A percentile compares a stretch with the other conserved stretches of the same genome.
These are phyloP conservation scores for Butyriboletus loyo DNA, from an alignment of 768 basidiomycete genomes.

Conservation along the genomic window DNA sequence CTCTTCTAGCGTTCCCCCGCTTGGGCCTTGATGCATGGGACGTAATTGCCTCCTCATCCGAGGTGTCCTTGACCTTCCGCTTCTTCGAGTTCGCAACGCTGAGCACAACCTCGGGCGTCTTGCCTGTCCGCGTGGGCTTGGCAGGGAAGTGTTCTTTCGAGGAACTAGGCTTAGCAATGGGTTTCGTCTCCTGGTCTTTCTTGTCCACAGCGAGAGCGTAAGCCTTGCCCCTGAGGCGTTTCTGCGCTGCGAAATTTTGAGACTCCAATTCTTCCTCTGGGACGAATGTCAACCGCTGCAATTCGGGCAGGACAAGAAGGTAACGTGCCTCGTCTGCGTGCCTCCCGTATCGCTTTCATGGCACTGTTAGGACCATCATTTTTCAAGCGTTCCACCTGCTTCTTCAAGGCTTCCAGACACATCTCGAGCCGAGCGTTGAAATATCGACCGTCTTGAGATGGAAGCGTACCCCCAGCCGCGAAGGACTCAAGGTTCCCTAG, in stretches of 20 bases:
- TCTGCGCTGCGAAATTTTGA: constrained; percentile 45
- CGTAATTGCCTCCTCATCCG: constrained; percentile 37
- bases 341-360: constrained; percentile 59
- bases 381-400: constrained; percentile 67
- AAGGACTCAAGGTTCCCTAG: constrained; percentile 72
- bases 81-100: constrained; percentile 24
- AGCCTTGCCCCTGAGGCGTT: constrained; percentile 71
- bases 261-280: constrained; percentile 53
- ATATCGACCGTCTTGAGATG: constrained; percentile 79
- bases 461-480: constrained; percentile 64
- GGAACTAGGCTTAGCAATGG: constrained; percentile 9
- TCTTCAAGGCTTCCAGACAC: constrained; percentile 51
- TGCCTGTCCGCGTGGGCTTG: constrained; percentile 36
- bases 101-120: constrained; percentile 59
- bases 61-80: constrained; percentile 17
- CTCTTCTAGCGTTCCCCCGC: constrained; percentile 38
- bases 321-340: constrained; percentile 55
- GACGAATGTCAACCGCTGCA: constrained; percentile 5
- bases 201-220: constrained; percentile 61
- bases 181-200: constrained; percentile 20
- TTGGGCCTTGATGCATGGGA: constrained; percentile 32
- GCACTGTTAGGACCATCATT: constrained; percentile 62
- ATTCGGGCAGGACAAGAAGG: not conserved
- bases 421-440: constrained; percentile 81
- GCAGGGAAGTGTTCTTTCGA: constrained; percentile 26